Percentiles rank a stretch among this genome's conserved stretches.
phyloP scores from a whole-genome alignment of 177 flowering plant genomes.

The Vitis hybrid region DNA sequence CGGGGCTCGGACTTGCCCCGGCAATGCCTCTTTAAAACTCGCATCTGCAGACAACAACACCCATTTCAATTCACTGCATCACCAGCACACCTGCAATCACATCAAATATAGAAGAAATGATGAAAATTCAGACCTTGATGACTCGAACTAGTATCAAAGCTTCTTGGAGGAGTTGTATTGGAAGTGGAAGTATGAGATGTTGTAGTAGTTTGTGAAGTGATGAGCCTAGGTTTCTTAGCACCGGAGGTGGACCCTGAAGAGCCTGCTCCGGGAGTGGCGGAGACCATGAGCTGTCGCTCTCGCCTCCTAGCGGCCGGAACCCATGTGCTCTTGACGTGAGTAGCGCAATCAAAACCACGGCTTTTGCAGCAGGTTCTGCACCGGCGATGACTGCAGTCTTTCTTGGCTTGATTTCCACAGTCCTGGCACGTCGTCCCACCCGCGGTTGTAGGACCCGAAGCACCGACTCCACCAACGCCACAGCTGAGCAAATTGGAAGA shows the following conservation, averaged over 20 bases:
- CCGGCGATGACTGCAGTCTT: constrained; percentile 78
- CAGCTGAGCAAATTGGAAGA: constrained; percentile 24
- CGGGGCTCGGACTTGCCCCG: constrained; percentile 77
- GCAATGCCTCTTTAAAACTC: constrained; percentile 61
- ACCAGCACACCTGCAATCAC: not conserved
- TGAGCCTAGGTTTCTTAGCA: constrained; percentile 66
- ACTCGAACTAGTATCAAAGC: constrained; percentile 86
- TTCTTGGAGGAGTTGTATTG: constrained; percentile 76
- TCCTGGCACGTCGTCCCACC: constrained; percentile 70
- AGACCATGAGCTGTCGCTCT: constrained; percentile 56
- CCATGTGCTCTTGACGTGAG: constrained; percentile 99
- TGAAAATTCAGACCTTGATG: constrained; percentile 61
- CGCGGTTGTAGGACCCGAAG: constrained; percentile 13
- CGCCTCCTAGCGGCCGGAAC: constrained; percentile 85
- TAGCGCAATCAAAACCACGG: constrained; percentile 76
- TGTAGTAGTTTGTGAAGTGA: constrained; percentile 55
- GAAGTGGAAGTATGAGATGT: constrained; percentile 91
- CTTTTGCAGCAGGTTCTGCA: constrained; percentile 96
- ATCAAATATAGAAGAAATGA: not conserved
- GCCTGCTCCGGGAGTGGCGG: constrained; percentile 28
- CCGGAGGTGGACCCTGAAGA: constrained; percentile 68
- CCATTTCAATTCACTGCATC: constrained; percentile 10
- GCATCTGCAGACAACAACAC: constrained; percentile 48
- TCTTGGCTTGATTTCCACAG: constrained; percentile 96
- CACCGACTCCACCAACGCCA: constrained; percentile 19